Conservation (phyloP, 225 moss, liverwort and hornwort genomes). For the Ulota crispa region DNA sequence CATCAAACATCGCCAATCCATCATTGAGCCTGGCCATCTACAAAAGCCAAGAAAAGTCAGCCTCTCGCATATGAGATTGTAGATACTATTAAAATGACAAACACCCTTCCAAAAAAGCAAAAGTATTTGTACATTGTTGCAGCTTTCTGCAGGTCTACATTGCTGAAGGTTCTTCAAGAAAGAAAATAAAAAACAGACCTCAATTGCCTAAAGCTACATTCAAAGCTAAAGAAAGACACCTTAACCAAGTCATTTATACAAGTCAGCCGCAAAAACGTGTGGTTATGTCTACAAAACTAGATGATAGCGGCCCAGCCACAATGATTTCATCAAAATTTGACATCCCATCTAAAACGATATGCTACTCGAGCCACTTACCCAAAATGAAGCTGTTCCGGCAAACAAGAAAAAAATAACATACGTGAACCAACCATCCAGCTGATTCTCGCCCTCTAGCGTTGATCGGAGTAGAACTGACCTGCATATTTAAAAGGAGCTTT, state of each 20-base stretch:
- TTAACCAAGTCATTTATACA: background rate
- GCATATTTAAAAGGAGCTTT: conserved; percentile 10
- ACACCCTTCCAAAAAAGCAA: background rate
- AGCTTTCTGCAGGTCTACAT: conserved; percentile 3
- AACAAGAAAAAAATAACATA: conserved; percentile 92
- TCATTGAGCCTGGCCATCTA: conserved; percentile 99
- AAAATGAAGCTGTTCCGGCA: conserved; percentile 95
- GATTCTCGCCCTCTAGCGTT: conserved; percentile 88
- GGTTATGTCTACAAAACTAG: background rate
- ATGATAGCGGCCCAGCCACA: background rate
- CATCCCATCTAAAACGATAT: background rate
- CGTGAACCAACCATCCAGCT: conserved; percentile 91
- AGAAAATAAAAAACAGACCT: background rate
- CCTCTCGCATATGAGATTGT: background rate
- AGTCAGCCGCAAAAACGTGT: background rate
- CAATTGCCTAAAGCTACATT: background rate
- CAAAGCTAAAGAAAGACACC: conserved; percentile 8
- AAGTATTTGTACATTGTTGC: background rate
- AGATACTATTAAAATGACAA: background rate
- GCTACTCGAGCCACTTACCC: conserved; percentile 57
- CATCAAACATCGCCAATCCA: conserved; percentile 98
- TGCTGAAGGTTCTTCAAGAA: conserved; percentile 6
- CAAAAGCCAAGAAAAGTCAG: conserved; percentile 27
- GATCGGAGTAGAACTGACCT: conserved; percentile 95
- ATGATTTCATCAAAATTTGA: conserved; percentile 10